These are phyloP conservation scores for Rosa rugosa DNA, from an alignment of 306 rosid genomes.

Conservation along the genomic window DNA sequence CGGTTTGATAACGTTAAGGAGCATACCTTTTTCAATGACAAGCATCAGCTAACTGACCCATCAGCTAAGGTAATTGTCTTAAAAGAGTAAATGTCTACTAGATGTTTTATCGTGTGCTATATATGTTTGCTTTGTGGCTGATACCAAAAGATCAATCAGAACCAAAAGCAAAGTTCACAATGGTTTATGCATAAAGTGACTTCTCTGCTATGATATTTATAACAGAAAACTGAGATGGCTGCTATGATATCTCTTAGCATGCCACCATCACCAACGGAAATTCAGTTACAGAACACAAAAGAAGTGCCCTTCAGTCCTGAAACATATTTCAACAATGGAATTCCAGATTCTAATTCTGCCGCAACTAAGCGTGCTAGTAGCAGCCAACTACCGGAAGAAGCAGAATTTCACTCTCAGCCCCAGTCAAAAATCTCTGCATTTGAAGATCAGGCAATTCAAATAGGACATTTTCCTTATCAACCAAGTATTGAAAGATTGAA, in stretches of 20 bases:
- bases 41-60: slow-evolving; percentile 28
- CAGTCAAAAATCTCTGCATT: not conserved
- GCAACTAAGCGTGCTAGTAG: not conserved
- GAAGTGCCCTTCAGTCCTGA: slow-evolving; percentile 45
- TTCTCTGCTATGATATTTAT: not conserved
- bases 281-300: slow-evolving; percentile 24
- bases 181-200: not conserved
- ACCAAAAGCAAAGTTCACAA: not conserved
- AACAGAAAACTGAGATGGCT: slow-evolving; percentile 40
- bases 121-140: not conserved
- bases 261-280: slow-evolving; percentile 53
- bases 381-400: not conserved
- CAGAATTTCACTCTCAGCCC: not conserved
- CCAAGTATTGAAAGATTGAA: slow-evolving; percentile 39
- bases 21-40: not conserved
- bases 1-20: slow-evolving; percentile 49
- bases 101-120: not conserved
- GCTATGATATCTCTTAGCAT: slow-evolving; percentile 65
- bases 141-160: not conserved
- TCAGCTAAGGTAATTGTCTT: slow-evolving; percentile 39
- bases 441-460: slow-evolving; percentile 14
- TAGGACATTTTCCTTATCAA: slow-evolving; percentile 19
- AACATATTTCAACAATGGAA: slow-evolving; percentile 22
- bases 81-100: not conserved
- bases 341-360: slow-evolving; percentile 16